Percentiles rank a stretch among this genome's conserved stretches.
Evolutionary conservation across 2,329 filamentous ascomycete species (phyloP).

Genomic region (Penicillium sp.): DNA sequence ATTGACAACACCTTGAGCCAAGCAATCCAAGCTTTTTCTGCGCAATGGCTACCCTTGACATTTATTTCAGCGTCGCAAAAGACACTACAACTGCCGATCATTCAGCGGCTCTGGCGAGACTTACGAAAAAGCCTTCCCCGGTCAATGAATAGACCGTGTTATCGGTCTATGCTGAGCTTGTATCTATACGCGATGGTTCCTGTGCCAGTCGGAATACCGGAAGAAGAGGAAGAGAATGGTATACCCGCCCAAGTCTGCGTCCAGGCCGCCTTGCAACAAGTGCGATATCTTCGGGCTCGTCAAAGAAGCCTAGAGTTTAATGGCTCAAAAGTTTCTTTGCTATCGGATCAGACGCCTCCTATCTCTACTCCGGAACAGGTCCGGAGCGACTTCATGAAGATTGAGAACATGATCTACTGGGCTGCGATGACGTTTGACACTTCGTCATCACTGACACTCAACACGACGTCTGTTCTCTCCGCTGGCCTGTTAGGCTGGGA

Average conservation of each 20-base stretch:
- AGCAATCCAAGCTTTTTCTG: slow-evolving; percentile 28
- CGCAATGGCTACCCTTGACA: slow-evolving; percentile 29
- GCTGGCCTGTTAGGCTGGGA: slow-evolving; percentile 36
- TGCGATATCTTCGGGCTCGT: slow-evolving; percentile 41
- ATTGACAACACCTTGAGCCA: slow-evolving; percentile 27
- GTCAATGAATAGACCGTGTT: slow-evolving; percentile 44
- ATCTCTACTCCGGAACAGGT: slow-evolving; percentile 28
- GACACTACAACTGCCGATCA: slow-evolving; percentile 17
- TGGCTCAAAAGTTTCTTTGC: slow-evolving; percentile 40
- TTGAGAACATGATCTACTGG: slow-evolving; percentile 45
- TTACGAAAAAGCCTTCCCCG: slow-evolving; percentile 41
- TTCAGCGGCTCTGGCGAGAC: slow-evolving; percentile 34
- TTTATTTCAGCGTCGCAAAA: slow-evolving; percentile 1
- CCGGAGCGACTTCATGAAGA: slow-evolving; percentile 35
- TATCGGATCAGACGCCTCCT: slow-evolving; percentile 13
- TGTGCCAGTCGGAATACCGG: slow-evolving; percentile 41
- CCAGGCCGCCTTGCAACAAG: slow-evolving; percentile 43
- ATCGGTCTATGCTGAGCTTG: slow-evolving; percentile 43
- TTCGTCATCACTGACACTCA: slow-evolving; percentile 43
- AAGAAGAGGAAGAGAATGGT: slow-evolving; percentile 44
- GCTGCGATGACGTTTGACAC: slow-evolving; percentile 46
- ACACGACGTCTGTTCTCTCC: slow-evolving; percentile 40
- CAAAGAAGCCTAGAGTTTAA: slow-evolving; percentile 44
- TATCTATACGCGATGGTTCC: slow-evolving; percentile 44
- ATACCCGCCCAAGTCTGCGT: slow-evolving; percentile 43